These are phyloP conservation scores for Rhodotorula sp. DNA, from an alignment of 1,284 basidiomycete genomes.

Conservation along the genomic window DNA sequence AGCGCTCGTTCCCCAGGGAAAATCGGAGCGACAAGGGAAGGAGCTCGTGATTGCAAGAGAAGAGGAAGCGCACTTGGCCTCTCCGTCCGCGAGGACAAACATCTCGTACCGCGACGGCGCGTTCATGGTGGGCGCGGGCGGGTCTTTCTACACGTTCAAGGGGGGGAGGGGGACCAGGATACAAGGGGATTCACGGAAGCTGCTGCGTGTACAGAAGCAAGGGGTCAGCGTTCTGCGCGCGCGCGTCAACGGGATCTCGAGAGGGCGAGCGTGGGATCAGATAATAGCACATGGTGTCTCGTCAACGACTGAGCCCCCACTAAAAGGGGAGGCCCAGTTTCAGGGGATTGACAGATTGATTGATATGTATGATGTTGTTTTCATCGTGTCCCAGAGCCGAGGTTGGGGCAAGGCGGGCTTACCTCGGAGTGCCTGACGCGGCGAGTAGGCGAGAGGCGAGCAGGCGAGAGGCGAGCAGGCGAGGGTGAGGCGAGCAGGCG, in stretches of 20 bases:
- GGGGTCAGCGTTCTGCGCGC: neutral
- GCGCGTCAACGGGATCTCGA: neutral
- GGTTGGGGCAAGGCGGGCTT: neutral
- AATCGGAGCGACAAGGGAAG: neutral
- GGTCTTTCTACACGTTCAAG: too few relatives aligned
- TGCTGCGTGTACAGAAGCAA: neutral
- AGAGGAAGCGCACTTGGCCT: constrained; percentile 74
- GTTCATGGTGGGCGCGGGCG: constrained; percentile 63
- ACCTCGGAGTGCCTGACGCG: neutral
- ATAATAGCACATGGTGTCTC: constrained; percentile 42
- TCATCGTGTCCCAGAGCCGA: constrained; percentile 26
- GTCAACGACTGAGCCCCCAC: constrained; percentile 28
- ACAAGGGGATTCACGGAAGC: neutral
- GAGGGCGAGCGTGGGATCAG: constrained; percentile 39
- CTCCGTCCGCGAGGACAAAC: constrained; percentile 86
- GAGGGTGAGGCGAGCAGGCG: neutral
- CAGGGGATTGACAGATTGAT: constrained; percentile 61
- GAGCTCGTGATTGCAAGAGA: neutral
- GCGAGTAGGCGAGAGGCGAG: too few relatives aligned
- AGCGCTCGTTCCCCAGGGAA: neutral
- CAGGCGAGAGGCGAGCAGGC: too few relatives aligned
- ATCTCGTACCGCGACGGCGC: constrained; percentile 89
- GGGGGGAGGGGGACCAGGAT: constrained; percentile 25
- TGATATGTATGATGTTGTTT: constrained; percentile 33
- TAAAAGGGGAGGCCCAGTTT: constrained; percentile 43